phyloP scores from a whole-genome alignment of 2,329 filamentous ascomycete genomes.

The Fusarium subglutinans region DNA sequence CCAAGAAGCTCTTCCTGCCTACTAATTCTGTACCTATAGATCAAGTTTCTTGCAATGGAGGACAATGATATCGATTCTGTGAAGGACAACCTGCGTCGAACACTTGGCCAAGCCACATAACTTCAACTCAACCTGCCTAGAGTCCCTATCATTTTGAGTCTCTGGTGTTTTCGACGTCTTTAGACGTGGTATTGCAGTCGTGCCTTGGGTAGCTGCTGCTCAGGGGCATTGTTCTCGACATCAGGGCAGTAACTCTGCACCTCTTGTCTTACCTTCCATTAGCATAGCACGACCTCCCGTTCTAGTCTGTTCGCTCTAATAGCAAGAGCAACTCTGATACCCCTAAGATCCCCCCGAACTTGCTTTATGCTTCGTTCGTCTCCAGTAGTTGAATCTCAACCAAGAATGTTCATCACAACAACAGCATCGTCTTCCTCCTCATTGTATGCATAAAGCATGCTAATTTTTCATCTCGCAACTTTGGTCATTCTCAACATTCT shows the following conservation, averaged over 20 bases:
- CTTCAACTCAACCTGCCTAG: not conserved
- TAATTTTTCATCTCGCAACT: not conserved
- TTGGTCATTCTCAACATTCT: not conserved
- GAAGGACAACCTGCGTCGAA: conserved; percentile 67
- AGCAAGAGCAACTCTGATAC: conserved; percentile 37
- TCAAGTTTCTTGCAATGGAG: conserved; percentile 73
- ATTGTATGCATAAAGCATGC: conserved; percentile 4
- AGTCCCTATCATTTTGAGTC: not conserved
- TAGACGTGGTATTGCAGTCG: not conserved
- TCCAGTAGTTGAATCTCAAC: not conserved
- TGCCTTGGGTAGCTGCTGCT: not conserved
- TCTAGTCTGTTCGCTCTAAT: not conserved
- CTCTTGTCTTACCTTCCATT: not conserved
- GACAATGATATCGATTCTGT: conserved; percentile 65
- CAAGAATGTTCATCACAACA: not conserved
- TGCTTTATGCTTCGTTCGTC: not conserved
- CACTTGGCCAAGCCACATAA: conserved; percentile 50
- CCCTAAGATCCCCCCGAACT: not conserved
- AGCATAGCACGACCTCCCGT: not conserved
- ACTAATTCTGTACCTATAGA: conserved; percentile 53
- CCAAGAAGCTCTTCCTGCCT: not conserved
- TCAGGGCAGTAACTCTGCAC: not conserved
- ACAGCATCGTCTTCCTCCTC: not conserved
- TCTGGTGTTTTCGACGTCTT: not conserved
- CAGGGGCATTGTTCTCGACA: not conserved